These are phyloP conservation scores for Alliaria petiolata DNA, from an alignment of 345 rosid genomes.

Conservation along the genomic window DNA sequence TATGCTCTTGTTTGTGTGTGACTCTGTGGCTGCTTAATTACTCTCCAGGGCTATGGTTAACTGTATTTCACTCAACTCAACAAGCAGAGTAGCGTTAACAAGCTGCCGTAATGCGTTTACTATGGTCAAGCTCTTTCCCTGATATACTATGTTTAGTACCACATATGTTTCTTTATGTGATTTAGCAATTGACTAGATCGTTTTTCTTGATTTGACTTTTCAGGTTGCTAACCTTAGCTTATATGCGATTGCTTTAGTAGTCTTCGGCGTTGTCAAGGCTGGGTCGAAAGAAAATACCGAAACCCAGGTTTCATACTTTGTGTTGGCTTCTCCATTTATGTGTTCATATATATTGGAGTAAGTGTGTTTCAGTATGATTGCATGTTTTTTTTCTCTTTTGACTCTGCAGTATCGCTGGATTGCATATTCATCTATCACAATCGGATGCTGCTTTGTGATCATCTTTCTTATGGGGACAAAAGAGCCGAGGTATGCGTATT, in stretches of 20 bases:
- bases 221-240: conserved; percentile 94
- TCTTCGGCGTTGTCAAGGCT: conserved; percentile 46
- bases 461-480: conserved; percentile 77
- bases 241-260: conserved; percentile 70
- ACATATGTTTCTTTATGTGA: not conserved
- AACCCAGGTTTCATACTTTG: conserved; percentile 55
- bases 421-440: conserved; percentile 70
- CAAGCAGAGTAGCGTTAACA: conserved; percentile 80
- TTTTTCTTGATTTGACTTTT: no score
- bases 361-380: not conserved
- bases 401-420: conserved; percentile 82
- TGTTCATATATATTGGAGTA: not conserved
- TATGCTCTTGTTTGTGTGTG: not conserved
- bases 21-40: not conserved
- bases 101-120: conserved; percentile 97
- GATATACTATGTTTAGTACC: conserved; percentile 4
- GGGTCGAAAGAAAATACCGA: conserved; percentile 58
- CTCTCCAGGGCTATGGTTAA: conserved; percentile 84
- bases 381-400: not conserved
- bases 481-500: conserved; percentile 70
- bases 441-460: conserved; percentile 83
- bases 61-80: conserved; percentile 81
- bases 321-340: not conserved
- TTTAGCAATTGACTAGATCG: not conserved
- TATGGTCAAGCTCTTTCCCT: conserved; percentile 50